A percentile compares a stretch with the other conserved stretches of the same genome.
These are phyloP conservation scores for Podaxis sp. DNA, from an alignment of 768 basidiomycete species.

Conservation along the genomic window DNA sequence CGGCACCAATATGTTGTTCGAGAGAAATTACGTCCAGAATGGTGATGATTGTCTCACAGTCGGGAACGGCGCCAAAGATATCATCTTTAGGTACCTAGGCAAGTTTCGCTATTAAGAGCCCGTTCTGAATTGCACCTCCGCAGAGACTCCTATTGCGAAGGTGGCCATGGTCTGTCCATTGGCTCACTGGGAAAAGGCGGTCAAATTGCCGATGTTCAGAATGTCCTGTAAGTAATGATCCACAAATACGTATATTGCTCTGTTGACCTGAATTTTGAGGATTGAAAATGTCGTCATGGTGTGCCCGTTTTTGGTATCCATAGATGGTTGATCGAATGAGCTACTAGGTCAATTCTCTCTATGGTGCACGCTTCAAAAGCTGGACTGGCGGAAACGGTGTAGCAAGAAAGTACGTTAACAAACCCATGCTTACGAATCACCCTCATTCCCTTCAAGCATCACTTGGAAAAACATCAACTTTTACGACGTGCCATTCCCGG, in stretches of 20 bases:
- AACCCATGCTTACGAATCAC: background rate
- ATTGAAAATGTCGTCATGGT: conserved; percentile 48
- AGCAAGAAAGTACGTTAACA: conserved; percentile 46
- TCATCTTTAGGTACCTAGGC: conserved; percentile 41
- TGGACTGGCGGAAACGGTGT: conserved; percentile 63
- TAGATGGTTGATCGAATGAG: background rate
- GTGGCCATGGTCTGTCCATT: conserved; percentile 59
- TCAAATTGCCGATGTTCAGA: conserved; percentile 51
- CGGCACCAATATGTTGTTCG: conserved; percentile 56
- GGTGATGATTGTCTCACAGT: conserved; percentile 66
- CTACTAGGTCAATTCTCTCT: conserved; percentile 45
- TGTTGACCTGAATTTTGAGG: conserved; percentile 20
- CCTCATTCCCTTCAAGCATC: conserved; percentile 31
- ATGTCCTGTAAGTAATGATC: conserved; percentile 46
- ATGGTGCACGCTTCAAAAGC: conserved; percentile 67
- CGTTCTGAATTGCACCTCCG: background rate
- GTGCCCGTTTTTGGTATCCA: background rate
- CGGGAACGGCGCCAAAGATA: conserved; percentile 53
- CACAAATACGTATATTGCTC: background rate
- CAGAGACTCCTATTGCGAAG: conserved; percentile 53
- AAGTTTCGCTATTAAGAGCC: background rate
- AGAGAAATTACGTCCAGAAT: conserved; percentile 55
- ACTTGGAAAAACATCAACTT: conserved; percentile 60
- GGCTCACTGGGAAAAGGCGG: conserved; percentile 48
- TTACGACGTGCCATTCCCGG: conserved; percentile 52